Evolutionary conservation across 805 yeast genomes (phyloP).

Genomic region (Metschnikowia cubensis): DNA sequence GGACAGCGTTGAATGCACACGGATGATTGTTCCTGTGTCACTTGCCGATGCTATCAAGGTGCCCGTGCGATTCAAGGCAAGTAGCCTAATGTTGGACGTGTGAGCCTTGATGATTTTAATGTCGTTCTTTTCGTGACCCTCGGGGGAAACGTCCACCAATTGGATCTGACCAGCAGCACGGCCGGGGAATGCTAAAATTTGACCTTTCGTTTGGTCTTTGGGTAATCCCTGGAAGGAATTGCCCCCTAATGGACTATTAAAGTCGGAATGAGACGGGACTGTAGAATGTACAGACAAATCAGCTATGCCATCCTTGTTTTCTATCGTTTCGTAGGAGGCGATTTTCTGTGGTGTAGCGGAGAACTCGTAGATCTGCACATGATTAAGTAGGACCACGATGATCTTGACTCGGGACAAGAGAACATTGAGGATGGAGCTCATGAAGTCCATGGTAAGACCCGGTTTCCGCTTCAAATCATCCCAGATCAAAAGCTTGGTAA

Average conservation of each 20-base stretch:
- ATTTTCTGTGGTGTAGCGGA: constrained; percentile 72
- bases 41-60: constrained; percentile 76
- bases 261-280: constrained; percentile 3
- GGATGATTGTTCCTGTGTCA: constrained; percentile 74
- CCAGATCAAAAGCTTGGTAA: constrained; percentile 83
- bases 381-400: constrained; percentile 63
- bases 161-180: constrained; percentile 74
- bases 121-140: constrained; percentile 57
- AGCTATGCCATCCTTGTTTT: constrained; percentile 61
- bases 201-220: constrained; percentile 27
- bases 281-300: constrained; percentile 43
- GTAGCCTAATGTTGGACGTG: constrained; percentile 56
- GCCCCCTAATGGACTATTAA: constrained; percentile 11
- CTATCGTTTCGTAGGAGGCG: constrained; percentile 59
- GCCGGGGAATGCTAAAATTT: constrained; percentile 74
- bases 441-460: constrained; percentile 70
- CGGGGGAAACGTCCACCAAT: constrained; percentile 67
- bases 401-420: constrained; percentile 71
- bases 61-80: constrained; percentile 62
- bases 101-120: constrained; percentile 77
- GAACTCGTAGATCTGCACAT: constrained; percentile 74
- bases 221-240: constrained; percentile 6
- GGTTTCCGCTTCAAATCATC: constrained; percentile 80
- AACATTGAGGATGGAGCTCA: constrained; percentile 70
- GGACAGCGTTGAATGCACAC: constrained; percentile 65